Percentiles rank a stretch among this genome's conserved stretches.
Evolutionary conservation across 345 rosid genomes (phyloP).

Genomic region (Ceriops tagal): DNA sequence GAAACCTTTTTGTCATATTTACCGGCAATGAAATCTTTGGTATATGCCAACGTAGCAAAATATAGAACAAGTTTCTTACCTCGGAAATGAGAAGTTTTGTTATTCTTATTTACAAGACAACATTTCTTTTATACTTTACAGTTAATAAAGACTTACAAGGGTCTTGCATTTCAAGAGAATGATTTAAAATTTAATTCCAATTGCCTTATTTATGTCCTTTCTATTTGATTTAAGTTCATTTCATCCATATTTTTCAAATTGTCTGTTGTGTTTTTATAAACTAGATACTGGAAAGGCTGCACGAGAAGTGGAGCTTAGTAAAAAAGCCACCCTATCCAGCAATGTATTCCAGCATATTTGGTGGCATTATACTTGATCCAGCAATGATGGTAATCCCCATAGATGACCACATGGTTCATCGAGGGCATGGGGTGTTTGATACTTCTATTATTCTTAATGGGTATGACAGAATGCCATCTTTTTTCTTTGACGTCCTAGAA

Average conservation of each 20-base stretch:
- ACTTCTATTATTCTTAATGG: conserved; percentile 60
- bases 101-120: no score
- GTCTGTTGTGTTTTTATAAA: not conserved
- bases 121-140: no score
- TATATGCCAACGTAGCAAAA: no score
- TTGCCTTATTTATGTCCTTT: no score
- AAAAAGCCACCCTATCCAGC: conserved; percentile 58
- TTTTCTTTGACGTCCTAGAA: not conserved
- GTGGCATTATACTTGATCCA: conserved; percentile 65
- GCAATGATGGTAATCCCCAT: conserved; percentile 69
- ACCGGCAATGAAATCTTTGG: no score
- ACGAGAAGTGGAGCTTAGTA: conserved; percentile 54
- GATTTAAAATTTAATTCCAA: no score
- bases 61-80: no score
- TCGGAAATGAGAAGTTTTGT: no score
- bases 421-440: conserved; percentile 73
- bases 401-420: conserved; percentile 78
- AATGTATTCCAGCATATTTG: conserved; percentile 63
- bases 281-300: conserved; percentile 56
- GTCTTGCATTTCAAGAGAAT: no score
- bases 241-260: not conserved
- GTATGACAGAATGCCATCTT: conserved; percentile 24
- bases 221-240: not conserved
- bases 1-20: no score
- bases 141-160: no score